phyloP scores from a whole-genome alignment of 2,329 filamentous ascomycete genomes.

The Ascocoryne sarcoides region DNA sequence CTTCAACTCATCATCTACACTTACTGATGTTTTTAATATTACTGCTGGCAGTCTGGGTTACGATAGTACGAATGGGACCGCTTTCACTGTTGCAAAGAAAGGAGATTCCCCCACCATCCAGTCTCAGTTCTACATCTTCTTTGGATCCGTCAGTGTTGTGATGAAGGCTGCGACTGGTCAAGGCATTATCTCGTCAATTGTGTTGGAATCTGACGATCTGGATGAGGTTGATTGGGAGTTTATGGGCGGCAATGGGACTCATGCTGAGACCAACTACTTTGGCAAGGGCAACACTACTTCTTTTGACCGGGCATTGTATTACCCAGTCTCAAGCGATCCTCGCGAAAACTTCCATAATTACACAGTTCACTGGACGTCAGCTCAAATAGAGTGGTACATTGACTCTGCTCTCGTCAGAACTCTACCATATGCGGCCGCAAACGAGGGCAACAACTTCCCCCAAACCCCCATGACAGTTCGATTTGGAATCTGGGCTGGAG shows the following conservation, averaged over 20 bases:
- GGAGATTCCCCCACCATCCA: slow-evolving; percentile 72
- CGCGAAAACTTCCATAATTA: slow-evolving; percentile 58
- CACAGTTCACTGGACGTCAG: slow-evolving; percentile 63
- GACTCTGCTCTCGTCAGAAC: slow-evolving; percentile 59
- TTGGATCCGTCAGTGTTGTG: slow-evolving; percentile 67
- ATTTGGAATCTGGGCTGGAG: slow-evolving; percentile 57
- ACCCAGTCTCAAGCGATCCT: slow-evolving; percentile 44
- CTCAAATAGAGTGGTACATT: slow-evolving; percentile 58
- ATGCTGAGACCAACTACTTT: slow-evolving; percentile 57
- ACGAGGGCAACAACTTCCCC: slow-evolving; percentile 56
- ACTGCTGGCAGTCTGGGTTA: slow-evolving; percentile 58
- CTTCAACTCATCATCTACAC: slow-evolving; percentile 52
- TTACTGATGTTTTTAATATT: slow-evolving; percentile 54
- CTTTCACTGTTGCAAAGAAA: slow-evolving; percentile 61
- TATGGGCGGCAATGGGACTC: slow-evolving; percentile 51
- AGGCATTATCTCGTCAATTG: slow-evolving; percentile 75
- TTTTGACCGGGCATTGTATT: slow-evolving; percentile 61
- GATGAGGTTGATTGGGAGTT: slow-evolving; percentile 88
- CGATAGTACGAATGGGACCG: slow-evolving; percentile 48
- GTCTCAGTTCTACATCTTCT: slow-evolving; percentile 79
- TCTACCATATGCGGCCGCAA: slow-evolving; percentile 50
- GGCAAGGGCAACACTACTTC: slow-evolving; percentile 56
- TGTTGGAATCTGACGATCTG: slow-evolving; percentile 73
- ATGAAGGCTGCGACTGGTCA: slow-evolving; percentile 67
- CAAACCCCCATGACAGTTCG: slow-evolving; percentile 69